Percentiles rank a stretch among this genome's conserved stretches.
phyloP scores from a whole-genome alignment of 1,284 basidiomycete species.

The Trametes sp. region DNA sequence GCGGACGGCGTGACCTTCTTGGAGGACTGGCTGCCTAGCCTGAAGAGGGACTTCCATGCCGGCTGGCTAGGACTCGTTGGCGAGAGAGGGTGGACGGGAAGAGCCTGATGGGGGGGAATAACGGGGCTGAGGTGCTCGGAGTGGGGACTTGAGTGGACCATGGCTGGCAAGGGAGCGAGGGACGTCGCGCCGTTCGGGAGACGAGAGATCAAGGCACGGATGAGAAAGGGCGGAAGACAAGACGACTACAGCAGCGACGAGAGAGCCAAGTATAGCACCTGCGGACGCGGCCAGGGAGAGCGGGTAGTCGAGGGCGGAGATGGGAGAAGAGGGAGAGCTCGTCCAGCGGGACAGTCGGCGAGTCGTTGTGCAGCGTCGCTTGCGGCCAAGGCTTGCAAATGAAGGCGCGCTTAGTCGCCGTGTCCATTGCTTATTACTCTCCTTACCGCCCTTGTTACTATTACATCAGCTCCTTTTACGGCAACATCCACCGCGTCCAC shows the following conservation, averaged over 20 bases:
- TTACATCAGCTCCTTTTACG: slow-evolving; percentile 23
- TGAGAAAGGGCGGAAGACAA: slow-evolving; percentile 16
- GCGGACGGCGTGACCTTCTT: slow-evolving; percentile 52
- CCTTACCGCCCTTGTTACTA: slow-evolving; percentile 16
- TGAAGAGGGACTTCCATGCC: slow-evolving; percentile 70
- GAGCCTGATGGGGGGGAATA: slow-evolving; percentile 31
- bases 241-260: neutral
- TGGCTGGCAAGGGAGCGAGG: slow-evolving; percentile 27
- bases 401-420: slow-evolving; percentile 24
- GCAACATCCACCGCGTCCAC: neutral
- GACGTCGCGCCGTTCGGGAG: slow-evolving; percentile 18
- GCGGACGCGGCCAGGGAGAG: slow-evolving; percentile 9
- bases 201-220: slow-evolving; percentile 28
- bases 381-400: slow-evolving; percentile 28
- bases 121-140: slow-evolving; percentile 35
- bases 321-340: slow-evolving; percentile 19
- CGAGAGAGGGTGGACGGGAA: slow-evolving; percentile 31
- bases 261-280: neutral
- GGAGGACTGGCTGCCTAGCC: slow-evolving; percentile 54
- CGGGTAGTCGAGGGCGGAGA: slow-evolving; percentile 17
- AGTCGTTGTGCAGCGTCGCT: slow-evolving; percentile 27
- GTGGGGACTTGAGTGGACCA: slow-evolving; percentile 33
- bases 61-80: slow-evolving; percentile 31
- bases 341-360: slow-evolving; percentile 27
- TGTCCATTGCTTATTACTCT: slow-evolving; percentile 13